phyloP scores from a whole-genome alignment of 495 filamentous ascomycete genomes.

The Neurospora sp. region DNA sequence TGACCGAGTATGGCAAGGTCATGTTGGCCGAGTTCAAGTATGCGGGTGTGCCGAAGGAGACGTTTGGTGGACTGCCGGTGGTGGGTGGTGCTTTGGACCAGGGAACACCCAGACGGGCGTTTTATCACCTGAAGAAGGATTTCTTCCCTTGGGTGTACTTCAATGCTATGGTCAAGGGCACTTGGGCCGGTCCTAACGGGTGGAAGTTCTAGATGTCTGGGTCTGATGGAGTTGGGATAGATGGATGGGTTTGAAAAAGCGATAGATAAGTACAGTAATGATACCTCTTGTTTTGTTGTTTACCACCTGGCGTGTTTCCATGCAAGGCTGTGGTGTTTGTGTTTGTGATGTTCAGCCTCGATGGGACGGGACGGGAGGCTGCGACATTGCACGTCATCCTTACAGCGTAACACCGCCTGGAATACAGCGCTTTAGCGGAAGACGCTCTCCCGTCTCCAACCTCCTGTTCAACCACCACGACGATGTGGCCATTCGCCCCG shows the following conservation, averaged over 20 bases:
- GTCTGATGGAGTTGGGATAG: not conserved
- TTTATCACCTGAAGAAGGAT: conserved; percentile 61
- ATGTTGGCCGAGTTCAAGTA: conserved; percentile 66
- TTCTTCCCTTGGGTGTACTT: conserved; percentile 62
- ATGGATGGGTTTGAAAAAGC: not conserved
- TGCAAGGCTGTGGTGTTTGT: not conserved
- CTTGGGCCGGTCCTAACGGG: conserved; percentile 53
- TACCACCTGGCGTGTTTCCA: not conserved
- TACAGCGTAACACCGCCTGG: not conserved
- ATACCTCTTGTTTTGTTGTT: not conserved
- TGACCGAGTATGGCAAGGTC: conserved; percentile 56
- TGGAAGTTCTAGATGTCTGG: conserved; percentile 12
- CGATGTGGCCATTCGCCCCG: conserved; percentile 11
- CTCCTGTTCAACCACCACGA: not conserved
- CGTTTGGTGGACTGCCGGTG: conserved; percentile 31
- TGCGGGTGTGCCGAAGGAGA: conserved; percentile 60
- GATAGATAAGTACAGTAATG: not conserved
- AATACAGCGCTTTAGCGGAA: not conserved
- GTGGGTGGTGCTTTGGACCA: conserved; percentile 48
- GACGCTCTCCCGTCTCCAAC: not conserved
- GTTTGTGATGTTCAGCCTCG: not conserved
- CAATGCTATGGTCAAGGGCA: conserved; percentile 48
- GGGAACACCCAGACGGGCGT: conserved; percentile 41
- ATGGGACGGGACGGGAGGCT: not conserved
- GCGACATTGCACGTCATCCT: not conserved